Evolutionary conservation across 2,329 filamentous ascomycete genomes (phyloP), one percentile per base, ranked within the genome.

Genomic region (Cadophora luteo-olivacea): DNA sequence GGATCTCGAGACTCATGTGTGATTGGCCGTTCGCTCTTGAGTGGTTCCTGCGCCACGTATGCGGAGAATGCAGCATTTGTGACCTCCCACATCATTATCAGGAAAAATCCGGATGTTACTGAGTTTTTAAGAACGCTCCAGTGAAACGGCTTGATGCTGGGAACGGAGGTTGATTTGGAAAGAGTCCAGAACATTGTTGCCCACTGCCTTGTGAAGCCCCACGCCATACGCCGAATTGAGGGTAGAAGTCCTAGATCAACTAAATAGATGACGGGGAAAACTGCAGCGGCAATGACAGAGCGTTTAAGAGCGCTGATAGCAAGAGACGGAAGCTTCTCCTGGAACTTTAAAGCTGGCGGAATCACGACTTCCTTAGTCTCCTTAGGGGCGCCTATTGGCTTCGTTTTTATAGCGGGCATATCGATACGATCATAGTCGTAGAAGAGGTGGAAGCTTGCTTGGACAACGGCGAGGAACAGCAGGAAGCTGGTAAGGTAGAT

Each of bases 1-100:
- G 95, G 93, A 79, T 97, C 94, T 77, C 92, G 96, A 19, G 93
- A 92, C 73, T 95, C 92, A 22, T 87, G 86, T 0, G 93, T 97
- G 66, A 98, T 86, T 4, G 94, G 94, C 75, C 90, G 87, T n/a
- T 87, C 90, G 73, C 92, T 92, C 82, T 97, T 97, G 65, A 97
- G 78, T 0, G 95, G 95, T 74, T 92, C 89, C 78, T 91, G 90
- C 32, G 90, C 88, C 76, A 97, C 87, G 79, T 93, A 94, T n/a
- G 90, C 81, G 5, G 91, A 91, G 78, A 97, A 97, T 32, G 92
- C 87, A 33, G 87, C 82, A 77, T 96, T 97, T 51, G 90, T 89
- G 29, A 90, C 82, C 67, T 93, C 86, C 93, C 94, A 97, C 38
- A 97, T 80, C 24, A 92, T 78, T 16, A 88, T 83, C 14, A 97